Percentiles rank a stretch among this genome's conserved stretches.
phyloP scores from a whole-genome alignment of 192 early-diverging fungal genomes.

The Piromyces finnis region DNA sequence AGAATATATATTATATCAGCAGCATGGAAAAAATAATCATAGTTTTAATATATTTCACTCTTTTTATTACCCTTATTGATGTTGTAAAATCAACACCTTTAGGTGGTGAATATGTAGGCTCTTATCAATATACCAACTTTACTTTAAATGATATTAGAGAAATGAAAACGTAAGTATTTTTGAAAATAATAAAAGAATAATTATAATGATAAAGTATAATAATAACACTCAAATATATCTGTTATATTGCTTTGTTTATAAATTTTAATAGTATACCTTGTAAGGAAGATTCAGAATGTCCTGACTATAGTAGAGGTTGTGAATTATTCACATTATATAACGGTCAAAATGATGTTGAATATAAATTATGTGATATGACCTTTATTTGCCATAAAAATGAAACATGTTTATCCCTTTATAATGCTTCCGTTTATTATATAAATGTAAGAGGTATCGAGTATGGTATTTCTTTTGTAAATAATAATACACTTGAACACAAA shows the following conservation, averaged over 20 bases:
- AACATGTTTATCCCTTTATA: neutral
- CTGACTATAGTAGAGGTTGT: neutral
- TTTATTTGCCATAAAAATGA: neutral
- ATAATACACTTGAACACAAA: neutral
- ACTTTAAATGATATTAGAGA: neutral
- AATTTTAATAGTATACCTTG: neutral
- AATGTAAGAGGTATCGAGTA: neutral
- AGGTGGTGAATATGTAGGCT: neutral
- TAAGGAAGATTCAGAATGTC: neutral
- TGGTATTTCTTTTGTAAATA: neutral
- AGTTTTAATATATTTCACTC: too few species aligned
- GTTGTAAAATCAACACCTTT: neutral
- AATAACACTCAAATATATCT: too few species aligned
- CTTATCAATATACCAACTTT: neutral
- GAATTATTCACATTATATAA: neutral
- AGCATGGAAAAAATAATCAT: too few species aligned
- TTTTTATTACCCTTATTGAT: too few species aligned
- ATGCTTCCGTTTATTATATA: neutral
- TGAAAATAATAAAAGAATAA: too few species aligned
- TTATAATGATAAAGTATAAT: too few species aligned
- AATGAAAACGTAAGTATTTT: neutral
- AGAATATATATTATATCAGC: too few species aligned
- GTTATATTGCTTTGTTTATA: too few species aligned
- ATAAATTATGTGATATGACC: neutral
- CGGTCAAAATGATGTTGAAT: neutral